Conservation (phyloP, 176 grass and related monocot genomes). For the Panicum miliaceum region DNA sequence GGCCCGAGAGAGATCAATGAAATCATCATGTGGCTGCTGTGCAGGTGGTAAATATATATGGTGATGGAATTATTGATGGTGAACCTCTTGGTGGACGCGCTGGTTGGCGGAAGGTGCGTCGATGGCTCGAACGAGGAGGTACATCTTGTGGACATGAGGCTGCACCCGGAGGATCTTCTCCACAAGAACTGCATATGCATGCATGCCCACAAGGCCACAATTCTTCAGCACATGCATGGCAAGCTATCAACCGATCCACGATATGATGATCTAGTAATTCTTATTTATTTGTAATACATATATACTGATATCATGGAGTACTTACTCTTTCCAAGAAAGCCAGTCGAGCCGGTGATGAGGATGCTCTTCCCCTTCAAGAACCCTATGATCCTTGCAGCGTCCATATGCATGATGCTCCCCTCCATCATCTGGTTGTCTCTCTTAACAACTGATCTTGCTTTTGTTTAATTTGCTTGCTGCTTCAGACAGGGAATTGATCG, state of each 20-base stretch:
- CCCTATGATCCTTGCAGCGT: slow-evolving; percentile 57
- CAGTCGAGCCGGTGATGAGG: slow-evolving; percentile 87
- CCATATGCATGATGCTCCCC: slow-evolving; percentile 48
- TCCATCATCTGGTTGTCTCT: neutral
- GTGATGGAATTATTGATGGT: neutral
- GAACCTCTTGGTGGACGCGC: slow-evolving; percentile 67
- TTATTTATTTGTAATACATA: neutral
- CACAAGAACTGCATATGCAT: slow-evolving; percentile 60
- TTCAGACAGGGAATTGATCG: too few relatives aligned
- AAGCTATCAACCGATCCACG: too few relatives aligned
- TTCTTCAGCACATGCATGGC: neutral
- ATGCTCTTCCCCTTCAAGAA: slow-evolving; percentile 80
- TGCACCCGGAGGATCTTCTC: slow-evolving; percentile 90
- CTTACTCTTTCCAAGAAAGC: slow-evolving; percentile 88
- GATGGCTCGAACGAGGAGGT: slow-evolving; percentile 68
- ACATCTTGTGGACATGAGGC: slow-evolving; percentile 72
- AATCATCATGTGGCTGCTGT: neutral
- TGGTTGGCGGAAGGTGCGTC: slow-evolving; percentile 55
- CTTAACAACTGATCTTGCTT: too few relatives aligned
- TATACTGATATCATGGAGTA: neutral
- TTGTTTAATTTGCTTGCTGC: too few relatives aligned
- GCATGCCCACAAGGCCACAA: neutral
- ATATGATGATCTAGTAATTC: neutral
- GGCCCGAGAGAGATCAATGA: neutral
- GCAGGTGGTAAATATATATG: too few relatives aligned